Percentiles rank a stretch among this genome's conserved stretches.
Evolutionary conservation across 257 asterid species (phyloP).

Genomic region (Solanum ossicruentum): DNA sequence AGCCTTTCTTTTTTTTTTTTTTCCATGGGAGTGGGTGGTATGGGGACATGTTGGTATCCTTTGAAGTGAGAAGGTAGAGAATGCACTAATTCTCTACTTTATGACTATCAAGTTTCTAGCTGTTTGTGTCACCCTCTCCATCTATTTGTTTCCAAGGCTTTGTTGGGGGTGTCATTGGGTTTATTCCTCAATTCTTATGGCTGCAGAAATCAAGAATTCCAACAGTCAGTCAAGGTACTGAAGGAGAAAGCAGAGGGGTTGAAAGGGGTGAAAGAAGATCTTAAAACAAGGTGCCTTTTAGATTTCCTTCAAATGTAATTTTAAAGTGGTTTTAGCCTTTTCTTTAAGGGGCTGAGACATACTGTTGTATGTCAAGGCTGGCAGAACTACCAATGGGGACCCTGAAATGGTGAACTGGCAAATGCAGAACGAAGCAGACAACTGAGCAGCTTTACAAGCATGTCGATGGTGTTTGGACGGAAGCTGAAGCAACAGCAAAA

Average conservation of each 20-base stretch:
- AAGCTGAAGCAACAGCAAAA: constrained; percentile 82
- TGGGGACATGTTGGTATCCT: background rate
- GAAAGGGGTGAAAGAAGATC: constrained; percentile 63
- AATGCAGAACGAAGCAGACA: constrained; percentile 98
- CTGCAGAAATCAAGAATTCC: constrained; percentile 55
- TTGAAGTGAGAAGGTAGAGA: background rate
- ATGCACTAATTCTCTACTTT: background rate
- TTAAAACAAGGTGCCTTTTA: constrained; percentile 58
- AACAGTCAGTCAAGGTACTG: constrained; percentile 59
- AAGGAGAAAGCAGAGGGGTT: constrained; percentile 70
- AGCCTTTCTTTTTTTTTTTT: background rate
- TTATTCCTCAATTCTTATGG: constrained; percentile 4
- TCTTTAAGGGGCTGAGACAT: constrained; percentile 78
- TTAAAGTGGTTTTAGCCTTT: constrained; percentile 8
- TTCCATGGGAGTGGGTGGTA: background rate
- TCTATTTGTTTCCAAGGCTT: background rate
- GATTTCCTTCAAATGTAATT: constrained; percentile 4
- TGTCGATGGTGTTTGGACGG: constrained; percentile 87
- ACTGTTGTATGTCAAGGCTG: constrained; percentile 98
- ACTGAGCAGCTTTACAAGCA: constrained; percentile 90
- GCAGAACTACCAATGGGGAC: constrained; percentile 70
- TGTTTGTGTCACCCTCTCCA: background rate
- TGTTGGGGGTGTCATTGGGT: background rate
- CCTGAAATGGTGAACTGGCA: constrained; percentile 96
- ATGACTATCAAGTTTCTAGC: background rate